These are phyloP conservation scores for Grigorovia humatica DNA, from an alignment of 805 yeast species.

Conservation along the genomic window DNA sequence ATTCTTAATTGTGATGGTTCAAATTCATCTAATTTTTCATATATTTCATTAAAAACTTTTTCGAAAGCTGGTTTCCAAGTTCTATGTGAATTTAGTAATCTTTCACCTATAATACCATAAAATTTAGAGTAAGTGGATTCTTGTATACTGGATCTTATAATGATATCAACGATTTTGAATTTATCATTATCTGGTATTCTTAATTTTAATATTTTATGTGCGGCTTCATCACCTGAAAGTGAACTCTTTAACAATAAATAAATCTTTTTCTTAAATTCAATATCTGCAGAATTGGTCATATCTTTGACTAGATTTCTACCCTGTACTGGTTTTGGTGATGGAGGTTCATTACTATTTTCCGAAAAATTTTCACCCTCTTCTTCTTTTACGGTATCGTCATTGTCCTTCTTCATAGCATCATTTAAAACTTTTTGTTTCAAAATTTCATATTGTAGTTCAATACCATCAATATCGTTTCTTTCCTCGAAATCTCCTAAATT, in stretches of 20 bases:
- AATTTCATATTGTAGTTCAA: slow-evolving; percentile 33
- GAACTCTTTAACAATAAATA: slow-evolving; percentile 82
- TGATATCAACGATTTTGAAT: slow-evolving; percentile 53
- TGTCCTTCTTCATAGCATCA: slow-evolving; percentile 26
- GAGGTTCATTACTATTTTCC: slow-evolving; percentile 6
- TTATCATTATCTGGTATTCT: slow-evolving; percentile 35
- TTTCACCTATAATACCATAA: slow-evolving; percentile 68
- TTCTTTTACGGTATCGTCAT: background rate
- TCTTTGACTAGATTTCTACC: slow-evolving; percentile 36
- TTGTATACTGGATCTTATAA: slow-evolving; percentile 73
- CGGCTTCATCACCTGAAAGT: slow-evolving; percentile 86
- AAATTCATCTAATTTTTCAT: slow-evolving; percentile 48
- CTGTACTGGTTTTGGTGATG: background rate
- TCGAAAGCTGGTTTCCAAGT: slow-evolving; percentile 52
- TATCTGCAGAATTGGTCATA: slow-evolving; percentile 53
- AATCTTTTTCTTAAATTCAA: slow-evolving; percentile 62
- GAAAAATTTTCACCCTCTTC: slow-evolving; percentile 11
- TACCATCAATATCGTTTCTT: slow-evolving; percentile 26
- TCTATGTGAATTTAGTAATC: slow-evolving; percentile 40
- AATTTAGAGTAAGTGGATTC: slow-evolving; percentile 80
- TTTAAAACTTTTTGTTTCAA: slow-evolving; percentile 30
- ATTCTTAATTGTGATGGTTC: slow-evolving; percentile 70
- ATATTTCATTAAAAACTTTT: slow-evolving; percentile 44
- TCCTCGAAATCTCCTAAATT: slow-evolving; percentile 39
- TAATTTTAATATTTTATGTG: slow-evolving; percentile 65